Conservation (phyloP, 441 rosid species). For the Erysimum pusillum region DNA sequence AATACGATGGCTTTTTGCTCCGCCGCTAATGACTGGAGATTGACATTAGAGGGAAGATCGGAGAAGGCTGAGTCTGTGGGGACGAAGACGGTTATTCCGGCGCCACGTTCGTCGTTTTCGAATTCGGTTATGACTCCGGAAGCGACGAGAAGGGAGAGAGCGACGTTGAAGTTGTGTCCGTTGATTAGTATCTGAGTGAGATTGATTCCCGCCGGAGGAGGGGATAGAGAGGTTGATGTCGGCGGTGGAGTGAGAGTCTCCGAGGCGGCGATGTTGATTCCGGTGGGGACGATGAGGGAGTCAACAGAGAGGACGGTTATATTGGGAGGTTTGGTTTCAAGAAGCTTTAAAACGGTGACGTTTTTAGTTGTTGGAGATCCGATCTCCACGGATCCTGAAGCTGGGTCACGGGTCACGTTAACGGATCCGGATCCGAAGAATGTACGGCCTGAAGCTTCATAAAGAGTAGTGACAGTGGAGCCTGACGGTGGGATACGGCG, state of each 20-base stretch:
- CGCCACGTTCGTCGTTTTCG: slow-evolving; percentile 84
- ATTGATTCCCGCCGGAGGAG: slow-evolving; percentile 69
- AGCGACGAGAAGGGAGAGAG: slow-evolving; percentile 76
- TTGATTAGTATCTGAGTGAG: slow-evolving; percentile 75
- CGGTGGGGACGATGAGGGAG: slow-evolving; percentile 68
- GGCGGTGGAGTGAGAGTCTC: slow-evolving; percentile 54
- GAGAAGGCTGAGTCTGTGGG: slow-evolving; percentile 82
- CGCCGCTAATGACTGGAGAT: slow-evolving; percentile 77
- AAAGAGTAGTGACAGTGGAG: slow-evolving; percentile 43
- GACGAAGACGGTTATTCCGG: slow-evolving; percentile 86
- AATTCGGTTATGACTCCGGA: slow-evolving; percentile 81
- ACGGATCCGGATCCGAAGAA: slow-evolving; percentile 70
- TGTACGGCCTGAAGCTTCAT: slow-evolving; percentile 45
- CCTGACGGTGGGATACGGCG: slow-evolving; percentile 60
- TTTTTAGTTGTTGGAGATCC: slow-evolving; percentile 65
- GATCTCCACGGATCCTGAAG: slow-evolving; percentile 57
- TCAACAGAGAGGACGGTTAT: slow-evolving; percentile 73
- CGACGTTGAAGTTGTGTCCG: slow-evolving; percentile 84
- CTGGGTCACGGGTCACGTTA: slow-evolving; percentile 68
- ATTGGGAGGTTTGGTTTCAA: slow-evolving; percentile 71
- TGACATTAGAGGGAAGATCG: slow-evolving; percentile 66
- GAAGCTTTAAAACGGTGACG: slow-evolving; percentile 63
- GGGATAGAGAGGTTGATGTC: slow-evolving; percentile 42
- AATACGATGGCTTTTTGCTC: slow-evolving; percentile 72
- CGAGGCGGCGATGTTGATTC: slow-evolving; percentile 76